Evolutionary conservation across 2,329 filamentous ascomycete genomes (phyloP).

Genomic region (Colletotrichum sp.): DNA sequence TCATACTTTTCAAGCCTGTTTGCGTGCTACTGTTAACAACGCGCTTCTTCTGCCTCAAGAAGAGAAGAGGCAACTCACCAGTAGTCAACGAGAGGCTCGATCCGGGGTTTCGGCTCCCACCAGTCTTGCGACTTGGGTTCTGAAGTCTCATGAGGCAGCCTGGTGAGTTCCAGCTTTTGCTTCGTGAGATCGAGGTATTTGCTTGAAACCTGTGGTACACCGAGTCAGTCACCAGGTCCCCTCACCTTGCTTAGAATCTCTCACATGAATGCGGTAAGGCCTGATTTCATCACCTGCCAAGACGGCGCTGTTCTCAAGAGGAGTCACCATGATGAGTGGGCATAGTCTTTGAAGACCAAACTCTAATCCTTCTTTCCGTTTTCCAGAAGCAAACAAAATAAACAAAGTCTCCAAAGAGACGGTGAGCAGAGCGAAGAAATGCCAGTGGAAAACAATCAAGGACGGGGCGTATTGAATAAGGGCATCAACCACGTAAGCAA

Average conservation of each 20-base stretch:
- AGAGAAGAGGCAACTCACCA: constrained; percentile 49
- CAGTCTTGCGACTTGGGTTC: constrained; percentile 53
- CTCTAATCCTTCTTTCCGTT: not conserved
- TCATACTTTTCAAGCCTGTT: constrained; percentile 69
- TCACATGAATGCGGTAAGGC: constrained; percentile 63
- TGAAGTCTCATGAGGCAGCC: constrained; percentile 64
- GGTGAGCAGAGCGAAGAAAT: not conserved
- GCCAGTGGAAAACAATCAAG: not conserved
- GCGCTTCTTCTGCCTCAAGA: not conserved
- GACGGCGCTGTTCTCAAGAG: not conserved
- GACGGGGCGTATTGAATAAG: not conserved
- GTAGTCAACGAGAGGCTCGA: constrained; percentile 70
- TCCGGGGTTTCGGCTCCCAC: constrained; percentile 64
- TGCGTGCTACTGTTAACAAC: not conserved
- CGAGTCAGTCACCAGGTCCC: constrained; percentile 28
- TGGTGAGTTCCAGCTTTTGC: constrained; percentile 70
- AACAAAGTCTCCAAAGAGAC: not conserved
- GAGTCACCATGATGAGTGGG: not conserved
- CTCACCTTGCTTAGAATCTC: constrained; percentile 27
- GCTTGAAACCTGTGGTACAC: constrained; percentile 56
- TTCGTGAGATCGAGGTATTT: constrained; percentile 71
- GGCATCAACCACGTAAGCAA: not conserved
- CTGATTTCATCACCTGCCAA: constrained; percentile 50
- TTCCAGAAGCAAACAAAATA: not conserved
- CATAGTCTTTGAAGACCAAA: not conserved